Evolutionary conservation across 805 yeast species (phyloP), one percentile per base, ranked within the genome.

Genomic region (Kuraishia cidri): DNA sequence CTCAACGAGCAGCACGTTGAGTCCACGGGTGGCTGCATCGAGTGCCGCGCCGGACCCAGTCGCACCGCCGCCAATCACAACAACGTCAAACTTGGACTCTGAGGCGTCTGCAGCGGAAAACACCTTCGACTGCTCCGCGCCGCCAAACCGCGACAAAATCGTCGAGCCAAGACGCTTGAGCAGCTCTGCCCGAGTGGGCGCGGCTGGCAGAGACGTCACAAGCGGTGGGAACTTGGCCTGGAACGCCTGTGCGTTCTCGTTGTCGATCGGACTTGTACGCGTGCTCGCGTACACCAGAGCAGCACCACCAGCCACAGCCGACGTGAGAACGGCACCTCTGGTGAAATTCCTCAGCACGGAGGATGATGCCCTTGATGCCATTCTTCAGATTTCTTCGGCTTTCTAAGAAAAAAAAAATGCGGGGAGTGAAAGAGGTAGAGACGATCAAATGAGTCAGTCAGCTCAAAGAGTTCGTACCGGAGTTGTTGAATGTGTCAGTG

Each of bases 1-100:
- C 58, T 88, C 97, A 37, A 88, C 70, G 37, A 88, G 57, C 32
- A 94, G 83, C 27, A 86, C 95, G 50, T 85, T 83, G 45, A 87
- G 72, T 30, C 97, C 97, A 57, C 97, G 72, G 27, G 94, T 72
- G 19, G 80, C 72, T 24, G 96, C 96, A 59, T 88, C 97, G 28
- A 88, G 64, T 1, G 96, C 97, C 30, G 85, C 74, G 38, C 97
- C 97, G 4, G 95, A 65, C 41, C 97, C 97, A 11, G 92, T 79
- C 25, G 97, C 97, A 53, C 97, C 97, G 44, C 96, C 97, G 39
- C 97, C 97, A 44, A 90, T 77, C 44, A 88, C 68, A 42, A 88
- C 60, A n/a, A 88, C 70, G 53, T 90, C 97, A 48, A 72, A 78
- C 50, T 79, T 69, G 33, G 71, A 56, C 30, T 63, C 48, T n/a